Conservation (phyloP, 768 basidiomycete species). For the Cystofilobasidium macerans region DNA sequence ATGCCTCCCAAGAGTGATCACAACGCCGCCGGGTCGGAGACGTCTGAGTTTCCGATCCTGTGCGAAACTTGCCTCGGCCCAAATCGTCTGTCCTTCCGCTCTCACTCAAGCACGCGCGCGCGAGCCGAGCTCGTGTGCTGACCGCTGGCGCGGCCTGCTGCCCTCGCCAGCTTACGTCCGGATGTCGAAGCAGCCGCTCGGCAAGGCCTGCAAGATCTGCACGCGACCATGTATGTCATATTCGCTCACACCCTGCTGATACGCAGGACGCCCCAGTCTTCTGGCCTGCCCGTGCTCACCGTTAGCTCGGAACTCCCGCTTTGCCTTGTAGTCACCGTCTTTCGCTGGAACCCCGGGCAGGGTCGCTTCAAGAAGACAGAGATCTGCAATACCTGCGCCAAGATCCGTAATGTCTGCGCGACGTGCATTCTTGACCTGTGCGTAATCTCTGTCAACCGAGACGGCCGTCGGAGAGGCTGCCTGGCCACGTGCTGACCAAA, state of each 20-base stretch:
- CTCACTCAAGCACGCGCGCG: slow-evolving; percentile 12
- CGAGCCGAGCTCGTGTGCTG: not conserved
- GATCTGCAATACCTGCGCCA: slow-evolving; percentile 23
- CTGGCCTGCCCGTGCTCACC: not conserved
- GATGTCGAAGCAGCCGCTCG: slow-evolving; percentile 83
- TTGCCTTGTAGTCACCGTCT: slow-evolving; percentile 41
- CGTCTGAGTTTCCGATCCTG: slow-evolving; percentile 44
- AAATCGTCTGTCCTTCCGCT: slow-evolving; percentile 57
- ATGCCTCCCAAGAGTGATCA: slow-evolving; percentile 62
- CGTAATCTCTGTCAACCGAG: slow-evolving; percentile 11
- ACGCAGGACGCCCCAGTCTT: not conserved
- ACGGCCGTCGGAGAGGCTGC: not conserved
- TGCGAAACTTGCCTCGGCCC: slow-evolving; percentile 80
- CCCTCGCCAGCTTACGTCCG: slow-evolving; percentile 41
- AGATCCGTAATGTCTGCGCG: slow-evolving; percentile 88
- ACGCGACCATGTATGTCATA: slow-evolving; percentile 75
- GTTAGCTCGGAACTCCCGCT: not conserved
- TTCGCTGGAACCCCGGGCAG: slow-evolving; percentile 93
- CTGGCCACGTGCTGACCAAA: not conserved
- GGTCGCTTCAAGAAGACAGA: slow-evolving; percentile 88
- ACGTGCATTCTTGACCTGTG: slow-evolving; percentile 84
- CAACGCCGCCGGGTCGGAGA: slow-evolving; percentile 80
- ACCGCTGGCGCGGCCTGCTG: not conserved
- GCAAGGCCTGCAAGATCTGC: slow-evolving; percentile 91
- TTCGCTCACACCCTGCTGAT: not conserved